Base-by-base conservation (phyloP, 345 rosid genomes). In the Euphorbia peplus region DNA sequence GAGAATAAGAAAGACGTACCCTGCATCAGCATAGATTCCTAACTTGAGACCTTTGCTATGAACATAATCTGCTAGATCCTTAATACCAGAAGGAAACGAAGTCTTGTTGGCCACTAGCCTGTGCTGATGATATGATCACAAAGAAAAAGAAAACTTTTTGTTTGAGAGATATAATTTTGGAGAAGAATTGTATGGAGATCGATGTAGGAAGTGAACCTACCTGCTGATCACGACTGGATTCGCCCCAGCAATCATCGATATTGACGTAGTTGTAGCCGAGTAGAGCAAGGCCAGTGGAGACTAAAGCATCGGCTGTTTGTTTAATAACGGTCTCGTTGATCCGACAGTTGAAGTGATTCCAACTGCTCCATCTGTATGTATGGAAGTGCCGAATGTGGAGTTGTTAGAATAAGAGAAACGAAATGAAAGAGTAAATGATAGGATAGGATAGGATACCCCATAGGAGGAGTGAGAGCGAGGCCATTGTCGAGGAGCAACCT, bases 231-330 rank as follows among this genome's bases (percentile, higher is more conserved):
- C 67, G 66, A 18, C 35, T 67, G 12, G 51, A 68, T 29, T 50
- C 46, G 13, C 76, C 80, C 73, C 80, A 76, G 30, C 75, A 71
- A 63, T 76, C 80, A 63, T 72, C 73, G 56, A 76, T 54, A 21
- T 76, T 76, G 61, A 71, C 69, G 44, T 76, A 63, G 18, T 42
- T n/a, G 10, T 76, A 76, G 41, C 80, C 80, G 25, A 71, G 72
- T 37, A 42, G 22, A 8, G 72, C 47, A 6, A 71, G 76, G 41
- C 76, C 76, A 21, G 60, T 70, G n/a, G 79, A 67, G 14, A 67
- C 72, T 32, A 76, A 37, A 39, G 72, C 79, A 51, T 71, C 75
- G 35, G 79, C 79, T 76, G 75, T 66, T 66, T 66, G 60, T 39
- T 37, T 66, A 24, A 66, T n/a, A 24, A 66, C 10, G 4, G 3